phyloP scores from a whole-genome alignment of 768 basidiomycete species.

The Tulasnella sp. region DNA sequence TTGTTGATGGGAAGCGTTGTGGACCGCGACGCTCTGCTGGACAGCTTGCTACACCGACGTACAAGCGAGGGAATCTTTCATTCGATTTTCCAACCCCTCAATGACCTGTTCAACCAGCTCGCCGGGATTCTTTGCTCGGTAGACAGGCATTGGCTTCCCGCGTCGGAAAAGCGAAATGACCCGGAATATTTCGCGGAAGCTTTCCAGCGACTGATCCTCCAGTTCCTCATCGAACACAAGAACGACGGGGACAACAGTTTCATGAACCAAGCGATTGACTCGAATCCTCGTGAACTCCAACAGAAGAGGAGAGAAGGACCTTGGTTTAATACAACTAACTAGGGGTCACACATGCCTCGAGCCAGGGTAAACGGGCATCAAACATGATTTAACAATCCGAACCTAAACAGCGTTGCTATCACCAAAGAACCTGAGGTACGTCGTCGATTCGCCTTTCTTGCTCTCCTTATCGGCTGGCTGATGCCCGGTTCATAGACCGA shows the following conservation, averaged over 20 bases:
- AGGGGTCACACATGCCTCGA: constrained; percentile 1
- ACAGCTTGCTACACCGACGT: background rate
- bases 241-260: constrained; percentile 6
- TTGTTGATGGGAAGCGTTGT: background rate
- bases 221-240: constrained; percentile 9
- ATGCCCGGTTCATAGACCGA: constrained; percentile 6
- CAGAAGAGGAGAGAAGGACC: background rate
- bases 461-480: background rate
- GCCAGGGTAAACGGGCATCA: background rate
- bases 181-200: constrained; percentile 24
- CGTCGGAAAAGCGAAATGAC: background rate
- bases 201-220: constrained; percentile 21
- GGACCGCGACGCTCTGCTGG: background rate
- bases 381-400: background rate
- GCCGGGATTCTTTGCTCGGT: constrained; percentile 9
- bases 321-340: constrained; percentile 3
- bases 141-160: constrained; percentile 20
- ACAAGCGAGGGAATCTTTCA: background rate
- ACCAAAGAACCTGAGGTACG: constrained; percentile 10
- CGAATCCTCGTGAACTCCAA: background rate
- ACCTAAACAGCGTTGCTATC: background rate
- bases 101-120: background rate
- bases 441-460: constrained; percentile 4
- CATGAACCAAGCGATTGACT: constrained; percentile 10
- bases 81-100: background rate